Percentiles rank a stretch among this genome's conserved stretches.
Conservation (phyloP, 2,329 filamentous ascomycete genomes). For the Xylaria sp. region DNA sequence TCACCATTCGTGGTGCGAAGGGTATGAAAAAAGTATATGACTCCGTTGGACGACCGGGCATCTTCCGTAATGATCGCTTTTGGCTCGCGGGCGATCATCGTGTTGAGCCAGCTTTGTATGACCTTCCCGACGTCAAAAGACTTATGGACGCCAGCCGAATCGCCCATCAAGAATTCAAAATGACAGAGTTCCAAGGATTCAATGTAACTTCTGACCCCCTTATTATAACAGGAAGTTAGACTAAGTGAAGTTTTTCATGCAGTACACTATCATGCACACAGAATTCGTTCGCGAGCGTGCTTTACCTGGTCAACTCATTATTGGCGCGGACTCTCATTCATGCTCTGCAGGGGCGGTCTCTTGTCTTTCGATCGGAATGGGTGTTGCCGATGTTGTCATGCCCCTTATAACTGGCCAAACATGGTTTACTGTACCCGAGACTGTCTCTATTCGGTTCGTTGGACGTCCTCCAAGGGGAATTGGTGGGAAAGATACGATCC, state of each 20-base stretch:
- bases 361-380: conserved; percentile 57
- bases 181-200: conserved; percentile 52
- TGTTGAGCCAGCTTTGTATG: conserved; percentile 57
- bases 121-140: conserved; percentile 50
- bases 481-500: conserved; percentile 59
- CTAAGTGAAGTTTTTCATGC: neutral
- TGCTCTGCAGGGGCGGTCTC: conserved; percentile 57
- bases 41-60: conserved; percentile 53
- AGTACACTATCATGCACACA: conserved; percentile 58
- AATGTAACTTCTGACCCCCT: conserved; percentile 25
- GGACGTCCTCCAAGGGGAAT: conserved; percentile 52
- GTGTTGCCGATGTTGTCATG: conserved; percentile 58
- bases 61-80: conserved; percentile 62
- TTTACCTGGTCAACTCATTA: conserved; percentile 56
- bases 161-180: conserved; percentile 55
- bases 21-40: conserved; percentile 57
- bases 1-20: neutral
- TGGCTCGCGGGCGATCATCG: conserved; percentile 63
- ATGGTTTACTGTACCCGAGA: conserved; percentile 60
- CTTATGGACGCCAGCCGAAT: conserved; percentile 52
- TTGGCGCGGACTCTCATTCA: conserved; percentile 60
- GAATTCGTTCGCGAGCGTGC: conserved; percentile 58
- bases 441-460: conserved; percentile 54
- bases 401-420: conserved; percentile 58
- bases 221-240: no score